Conservation (phyloP, 2,329 filamentous ascomycete species). For the Fonsecaea nubica region DNA sequence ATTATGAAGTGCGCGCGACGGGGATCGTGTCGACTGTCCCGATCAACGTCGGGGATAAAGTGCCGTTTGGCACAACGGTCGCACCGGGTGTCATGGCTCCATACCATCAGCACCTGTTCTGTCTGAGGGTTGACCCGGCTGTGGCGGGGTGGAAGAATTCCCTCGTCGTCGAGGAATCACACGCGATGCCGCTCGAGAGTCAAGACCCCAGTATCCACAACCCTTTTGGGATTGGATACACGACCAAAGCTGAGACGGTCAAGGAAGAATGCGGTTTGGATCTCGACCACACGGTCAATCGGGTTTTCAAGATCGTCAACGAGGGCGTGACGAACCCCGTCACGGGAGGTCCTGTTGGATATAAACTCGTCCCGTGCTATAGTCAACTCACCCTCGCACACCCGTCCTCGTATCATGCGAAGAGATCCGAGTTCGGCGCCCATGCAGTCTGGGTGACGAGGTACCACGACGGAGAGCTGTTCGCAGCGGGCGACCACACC, state of each 20-base stretch:
- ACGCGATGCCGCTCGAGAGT: slow-evolving; percentile 61
- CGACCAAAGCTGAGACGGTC: slow-evolving; percentile 55
- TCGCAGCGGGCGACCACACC: slow-evolving; percentile 62
- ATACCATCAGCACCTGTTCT: slow-evolving; percentile 55
- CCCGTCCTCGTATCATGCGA: slow-evolving; percentile 57
- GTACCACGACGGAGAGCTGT: slow-evolving; percentile 60
- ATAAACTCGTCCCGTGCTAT: slow-evolving; percentile 62
- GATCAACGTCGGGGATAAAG: slow-evolving; percentile 46
- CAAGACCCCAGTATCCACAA: slow-evolving; percentile 54
- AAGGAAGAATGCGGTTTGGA: slow-evolving; percentile 56
- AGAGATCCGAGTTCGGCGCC: slow-evolving; percentile 62
- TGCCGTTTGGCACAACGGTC: slow-evolving; percentile 50
- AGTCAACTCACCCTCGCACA: slow-evolving; percentile 66
- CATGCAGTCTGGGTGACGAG: slow-evolving; percentile 63
- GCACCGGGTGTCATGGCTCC: slow-evolving; percentile 52
- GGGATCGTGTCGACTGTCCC: slow-evolving; percentile 54
- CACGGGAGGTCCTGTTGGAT: slow-evolving; percentile 60
- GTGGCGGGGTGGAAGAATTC: slow-evolving; percentile 49
- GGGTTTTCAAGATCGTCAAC: slow-evolving; percentile 66
- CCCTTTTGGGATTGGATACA: slow-evolving; percentile 61
- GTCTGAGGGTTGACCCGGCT: slow-evolving; percentile 53
- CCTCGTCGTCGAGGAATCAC: slow-evolving; percentile 61
- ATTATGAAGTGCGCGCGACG: slow-evolving; percentile 53
- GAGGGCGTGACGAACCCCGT: slow-evolving; percentile 59
- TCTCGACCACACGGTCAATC: slow-evolving; percentile 55